Base-by-base conservation (phyloP, 352 stramenopile species). In the Phytophthora sp. region DNA sequence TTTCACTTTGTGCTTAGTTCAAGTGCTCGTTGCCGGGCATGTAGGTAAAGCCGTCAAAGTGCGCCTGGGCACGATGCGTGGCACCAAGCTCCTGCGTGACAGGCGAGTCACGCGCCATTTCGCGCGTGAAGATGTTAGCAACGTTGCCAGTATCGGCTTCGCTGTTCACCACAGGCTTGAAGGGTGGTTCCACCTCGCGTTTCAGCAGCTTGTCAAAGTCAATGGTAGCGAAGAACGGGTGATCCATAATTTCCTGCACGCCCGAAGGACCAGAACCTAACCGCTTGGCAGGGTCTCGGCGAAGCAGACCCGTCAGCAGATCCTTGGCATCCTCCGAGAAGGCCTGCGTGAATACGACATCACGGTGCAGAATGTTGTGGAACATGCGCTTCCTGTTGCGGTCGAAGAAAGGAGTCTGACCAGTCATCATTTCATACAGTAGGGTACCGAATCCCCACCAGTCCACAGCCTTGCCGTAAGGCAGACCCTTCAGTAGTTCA, bases 331-430 rank as follows among this genome's bases (percentile, higher is more conserved):
- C 85, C 65, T 93, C 84, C 15, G 83, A 95, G 65, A 97, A 97
- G 5, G 80, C 83, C 23, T 89, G 84, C 4, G 85, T 93, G 58
- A 95, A 96, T 34, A 91, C 79, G 3, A 95, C 87, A 44, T 95
- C 87, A 15, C 87, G 85, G 69, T 95, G 87, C 28, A 95, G 62
- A 62, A 98, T 98, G 61, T 96, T 97, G 74, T 96, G 85, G 75
- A 97, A 98, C 94, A 98, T 98, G 52, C 88, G 78, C 72, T 98
- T 98, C 9, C 92, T 75, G 73, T 98, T 98, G 43, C 94, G 93
- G 67, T 98, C 94, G 55, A 97, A 98, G 72, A 98, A 98, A 9
- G 95, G 95, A 11, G 94, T 97, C 80, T 95, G 72, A 18, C 94
- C 93, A 8, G 90, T 93, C 75, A 98, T 97, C 90, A 98, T 98